Evolutionary conservation across 805 yeast genomes (phyloP).

Genomic region (Brettanomyces anomalus): DNA sequence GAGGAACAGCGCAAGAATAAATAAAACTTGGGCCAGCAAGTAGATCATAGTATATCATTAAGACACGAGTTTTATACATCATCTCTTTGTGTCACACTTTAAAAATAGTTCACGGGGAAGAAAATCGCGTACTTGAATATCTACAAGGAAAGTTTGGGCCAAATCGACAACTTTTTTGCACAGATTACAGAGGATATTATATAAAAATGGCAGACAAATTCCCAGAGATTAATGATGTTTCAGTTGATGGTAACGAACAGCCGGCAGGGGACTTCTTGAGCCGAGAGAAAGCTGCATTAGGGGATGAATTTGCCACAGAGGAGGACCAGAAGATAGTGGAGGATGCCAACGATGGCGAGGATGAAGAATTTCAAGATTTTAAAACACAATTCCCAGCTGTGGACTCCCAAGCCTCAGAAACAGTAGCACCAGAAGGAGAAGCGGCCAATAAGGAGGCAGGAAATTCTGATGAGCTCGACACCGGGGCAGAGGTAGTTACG

Average conservation of each 20-base stretch:
- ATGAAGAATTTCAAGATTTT: slow-evolving; percentile 47
- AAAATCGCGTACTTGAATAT: not conserved
- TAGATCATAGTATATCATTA: too few species aligned
- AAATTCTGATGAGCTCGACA: slow-evolving; percentile 8
- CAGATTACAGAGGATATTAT: not conserved
- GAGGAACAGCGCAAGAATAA: too few species aligned
- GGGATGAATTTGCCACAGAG: slow-evolving; percentile 64
- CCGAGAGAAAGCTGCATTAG: slow-evolving; percentile 59
- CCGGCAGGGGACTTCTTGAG: slow-evolving; percentile 45
- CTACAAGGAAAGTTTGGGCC: not conserved
- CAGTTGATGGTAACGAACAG: slow-evolving; percentile 26
- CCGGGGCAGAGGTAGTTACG: slow-evolving; percentile 5
- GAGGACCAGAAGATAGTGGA: slow-evolving; percentile 34
- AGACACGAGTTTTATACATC: too few species aligned
- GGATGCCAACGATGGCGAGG: slow-evolving; percentile 29
- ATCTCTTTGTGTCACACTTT: too few species aligned
- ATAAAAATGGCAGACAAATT: slow-evolving; percentile 60
- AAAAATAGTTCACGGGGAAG: not conserved
- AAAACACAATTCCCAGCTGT: slow-evolving; percentile 60
- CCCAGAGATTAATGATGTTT: slow-evolving; percentile 54
- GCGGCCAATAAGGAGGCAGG: slow-evolving; percentile 11
- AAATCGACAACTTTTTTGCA: not conserved
- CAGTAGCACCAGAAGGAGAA: not conserved
- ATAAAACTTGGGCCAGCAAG: too few species aligned
- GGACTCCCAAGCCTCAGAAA: slow-evolving; percentile 10